Evolutionary conservation across 225 moss, liverwort and hornwort genomes (phyloP).

Genomic region (Asterella californica): DNA sequence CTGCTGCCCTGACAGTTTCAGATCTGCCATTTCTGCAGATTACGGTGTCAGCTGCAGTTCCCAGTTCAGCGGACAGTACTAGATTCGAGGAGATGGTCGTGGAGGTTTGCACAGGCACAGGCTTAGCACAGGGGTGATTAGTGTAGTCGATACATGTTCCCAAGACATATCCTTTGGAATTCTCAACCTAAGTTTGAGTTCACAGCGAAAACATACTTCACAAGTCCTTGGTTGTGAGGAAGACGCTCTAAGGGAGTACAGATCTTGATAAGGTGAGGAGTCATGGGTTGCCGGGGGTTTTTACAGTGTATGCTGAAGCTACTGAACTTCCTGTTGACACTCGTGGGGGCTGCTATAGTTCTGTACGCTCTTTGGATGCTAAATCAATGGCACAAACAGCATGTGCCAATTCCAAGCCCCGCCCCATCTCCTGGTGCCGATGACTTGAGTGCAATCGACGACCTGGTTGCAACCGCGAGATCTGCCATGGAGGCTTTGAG

Average conservation of each 20-base stretch:
- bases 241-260: background rate
- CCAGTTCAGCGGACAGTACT: background rate
- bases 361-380: conserved; percentile 93
- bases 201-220: background rate
- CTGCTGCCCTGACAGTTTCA: background rate
- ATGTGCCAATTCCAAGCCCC: conserved; percentile 28
- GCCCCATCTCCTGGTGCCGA: conserved; percentile 32
- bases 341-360: conserved; percentile 77
- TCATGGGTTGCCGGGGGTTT: conserved; percentile 88
- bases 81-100: conserved; percentile 18
- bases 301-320: conserved; percentile 82
- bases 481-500: conserved; percentile 20
- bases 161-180: background rate
- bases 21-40: conserved; percentile 9
- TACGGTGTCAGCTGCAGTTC: background rate
- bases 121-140: conserved; percentile 1
- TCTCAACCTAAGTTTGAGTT: background rate
- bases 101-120: conserved; percentile 2
- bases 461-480: conserved; percentile 9
- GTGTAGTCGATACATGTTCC: conserved; percentile 2
- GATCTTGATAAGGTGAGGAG: conserved; percentile 19
- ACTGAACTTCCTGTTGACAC: conserved; percentile 74
- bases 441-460: background rate
- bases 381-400: conserved; percentile 63
- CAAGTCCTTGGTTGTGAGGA: background rate